Evolutionary conservation across 352 stramenopile species (phyloP).

Genomic region (Phytophthora pini): DNA sequence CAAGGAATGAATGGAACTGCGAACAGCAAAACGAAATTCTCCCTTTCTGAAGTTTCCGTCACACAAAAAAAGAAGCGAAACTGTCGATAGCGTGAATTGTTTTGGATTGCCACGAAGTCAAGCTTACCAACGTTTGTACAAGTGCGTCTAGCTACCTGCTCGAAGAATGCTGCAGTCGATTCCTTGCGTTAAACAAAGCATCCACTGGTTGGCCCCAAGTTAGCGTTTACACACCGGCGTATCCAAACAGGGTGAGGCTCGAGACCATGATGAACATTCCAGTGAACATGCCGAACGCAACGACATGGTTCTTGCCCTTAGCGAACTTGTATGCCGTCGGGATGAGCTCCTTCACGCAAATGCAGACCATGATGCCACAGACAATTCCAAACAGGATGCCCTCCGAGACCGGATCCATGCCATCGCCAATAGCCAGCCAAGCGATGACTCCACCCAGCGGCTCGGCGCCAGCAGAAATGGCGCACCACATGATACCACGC

Average conservation of each 20-base stretch:
- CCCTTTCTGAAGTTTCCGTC: neutral
- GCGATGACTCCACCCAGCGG: slow-evolving; percentile 88
- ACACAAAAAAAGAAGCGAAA: neutral
- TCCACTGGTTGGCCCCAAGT: neutral
- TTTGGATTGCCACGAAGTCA: no score
- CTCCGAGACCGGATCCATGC: slow-evolving; percentile 73
- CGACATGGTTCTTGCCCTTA: slow-evolving; percentile 70
- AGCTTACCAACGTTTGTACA: neutral
- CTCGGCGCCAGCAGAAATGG: slow-evolving; percentile 90
- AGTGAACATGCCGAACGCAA: slow-evolving; percentile 78
- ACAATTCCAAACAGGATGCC: slow-evolving; percentile 93
- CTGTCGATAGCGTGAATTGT: neutral
- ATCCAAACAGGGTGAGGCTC: slow-evolving; percentile 89
- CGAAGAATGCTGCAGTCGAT: neutral
- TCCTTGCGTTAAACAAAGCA: neutral
- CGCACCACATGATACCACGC: slow-evolving; percentile 93
- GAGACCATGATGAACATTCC: slow-evolving; percentile 92
- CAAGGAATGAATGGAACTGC: no score
- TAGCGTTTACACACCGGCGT: slow-evolving; percentile 49
- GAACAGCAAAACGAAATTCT: neutral
- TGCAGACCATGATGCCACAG: slow-evolving; percentile 95
- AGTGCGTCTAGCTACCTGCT: neutral
- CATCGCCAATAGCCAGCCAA: slow-evolving; percentile 82
- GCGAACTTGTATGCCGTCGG: slow-evolving; percentile 92
- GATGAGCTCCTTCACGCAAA: slow-evolving; percentile 90